These are phyloP conservation scores for Corchorus olitorius DNA, from an alignment of 345 rosid genomes.

Conservation along the genomic window DNA sequence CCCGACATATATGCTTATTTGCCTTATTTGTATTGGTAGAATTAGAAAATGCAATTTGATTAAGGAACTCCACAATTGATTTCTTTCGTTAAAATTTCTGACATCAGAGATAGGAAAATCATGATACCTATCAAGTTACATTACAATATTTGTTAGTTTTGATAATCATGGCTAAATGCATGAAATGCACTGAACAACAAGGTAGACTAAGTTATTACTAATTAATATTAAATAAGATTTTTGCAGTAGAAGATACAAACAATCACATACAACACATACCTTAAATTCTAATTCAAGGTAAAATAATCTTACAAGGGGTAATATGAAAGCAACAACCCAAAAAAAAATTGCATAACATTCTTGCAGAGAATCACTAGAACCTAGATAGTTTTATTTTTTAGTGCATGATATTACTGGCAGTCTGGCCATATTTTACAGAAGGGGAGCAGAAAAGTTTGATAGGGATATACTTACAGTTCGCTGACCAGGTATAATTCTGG, in stretches of 20 bases:
- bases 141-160: neutral
- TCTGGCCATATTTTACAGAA: neutral
- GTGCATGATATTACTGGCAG: neutral
- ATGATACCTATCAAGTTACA: neutral
- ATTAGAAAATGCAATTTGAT: neutral
- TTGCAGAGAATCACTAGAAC: neutral
- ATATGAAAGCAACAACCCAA: constrained; percentile 16
- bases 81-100: constrained; percentile 4
- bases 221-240: neutral
- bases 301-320: neutral
- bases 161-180: neutral
- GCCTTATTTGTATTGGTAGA: neutral
- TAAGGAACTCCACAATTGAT: neutral
- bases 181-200: neutral
- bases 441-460: constrained; percentile 11
- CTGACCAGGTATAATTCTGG: constrained; percentile 78
- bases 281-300: neutral
- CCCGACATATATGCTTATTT: neutral
- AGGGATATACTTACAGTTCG: constrained; percentile 62
- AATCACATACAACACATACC: neutral
- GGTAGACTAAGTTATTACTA: neutral
- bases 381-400: neutral
- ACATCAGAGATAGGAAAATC: constrained; percentile 1
- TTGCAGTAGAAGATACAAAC: neutral
- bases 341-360: neutral